phyloP scores from a whole-genome alignment of 768 basidiomycete species.

The Tremella mesenterica region DNA sequence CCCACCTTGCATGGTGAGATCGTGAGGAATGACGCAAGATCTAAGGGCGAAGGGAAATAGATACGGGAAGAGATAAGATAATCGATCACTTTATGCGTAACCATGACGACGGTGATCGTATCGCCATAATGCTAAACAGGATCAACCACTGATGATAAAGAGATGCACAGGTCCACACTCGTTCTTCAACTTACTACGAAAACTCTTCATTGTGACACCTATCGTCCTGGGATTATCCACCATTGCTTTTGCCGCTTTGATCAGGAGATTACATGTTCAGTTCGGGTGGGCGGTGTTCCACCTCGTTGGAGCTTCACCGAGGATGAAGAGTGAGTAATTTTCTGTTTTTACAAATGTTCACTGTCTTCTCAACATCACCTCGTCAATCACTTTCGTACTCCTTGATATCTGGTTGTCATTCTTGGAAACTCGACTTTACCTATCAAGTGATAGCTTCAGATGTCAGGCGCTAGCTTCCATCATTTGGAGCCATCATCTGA shows the following conservation, averaged over 20 bases:
- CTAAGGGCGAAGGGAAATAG: too few relatives aligned
- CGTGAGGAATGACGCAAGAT: too few relatives aligned
- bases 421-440: too few relatives aligned
- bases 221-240: conserved; percentile 26
- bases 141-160: conserved; percentile 4
- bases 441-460: too few relatives aligned
- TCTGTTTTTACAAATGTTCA: neutral
- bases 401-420: too few relatives aligned
- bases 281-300: conserved; percentile 33
- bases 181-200: conserved; percentile 17
- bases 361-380: too few relatives aligned
- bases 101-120: too few relatives aligned
- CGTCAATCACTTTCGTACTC: too few relatives aligned
- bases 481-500: too few relatives aligned
- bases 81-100: too few relatives aligned
- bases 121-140: neutral
- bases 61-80: too few relatives aligned
- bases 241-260: conserved; percentile 13
- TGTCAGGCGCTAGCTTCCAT: too few relatives aligned
- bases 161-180: conserved; percentile 22
- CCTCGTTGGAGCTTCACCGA: conserved; percentile 27
- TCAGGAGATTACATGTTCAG: conserved; percentile 13
- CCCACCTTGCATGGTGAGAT: neutral
- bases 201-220: conserved; percentile 29
- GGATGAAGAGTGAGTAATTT: conserved; percentile 26